These are phyloP conservation scores for Malassezia pachydermatis DNA, from an alignment of 1,284 basidiomycete species.

Conservation along the genomic window DNA sequence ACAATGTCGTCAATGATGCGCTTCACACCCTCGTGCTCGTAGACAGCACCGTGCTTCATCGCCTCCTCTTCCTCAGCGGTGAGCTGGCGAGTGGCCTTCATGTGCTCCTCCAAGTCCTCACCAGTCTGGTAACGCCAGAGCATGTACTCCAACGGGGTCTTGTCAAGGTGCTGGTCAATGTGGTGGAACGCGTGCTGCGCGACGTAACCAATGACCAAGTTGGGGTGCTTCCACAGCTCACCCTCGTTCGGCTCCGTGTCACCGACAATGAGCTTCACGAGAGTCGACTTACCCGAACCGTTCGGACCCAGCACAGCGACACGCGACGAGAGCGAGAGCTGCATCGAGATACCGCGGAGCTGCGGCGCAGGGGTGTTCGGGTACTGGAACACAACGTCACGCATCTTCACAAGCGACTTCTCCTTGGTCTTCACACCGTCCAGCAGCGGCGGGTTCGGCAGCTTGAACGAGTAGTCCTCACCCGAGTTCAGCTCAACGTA, in stretches of 20 bases:
- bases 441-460: slow-evolving; percentile 47
- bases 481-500: slow-evolving; percentile 47
- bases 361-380: slow-evolving; percentile 43
- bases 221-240: slow-evolving; percentile 49
- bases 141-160: slow-evolving; percentile 49
- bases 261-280: slow-evolving; percentile 47
- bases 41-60: slow-evolving; percentile 47
- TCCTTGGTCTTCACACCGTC: slow-evolving; percentile 49
- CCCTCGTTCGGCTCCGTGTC: slow-evolving; percentile 46
- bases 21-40: slow-evolving; percentile 46
- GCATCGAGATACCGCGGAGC: slow-evolving; percentile 45
- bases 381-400: slow-evolving; percentile 47
- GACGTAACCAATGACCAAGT: slow-evolving; percentile 49
- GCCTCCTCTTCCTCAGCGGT: slow-evolving; percentile 35
- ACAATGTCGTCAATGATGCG: slow-evolving; percentile 46
- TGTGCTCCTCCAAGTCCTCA: slow-evolving; percentile 48
- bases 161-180: slow-evolving; percentile 49
- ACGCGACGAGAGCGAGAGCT: slow-evolving; percentile 48
- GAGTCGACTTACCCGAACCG: slow-evolving; percentile 48
- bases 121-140: slow-evolving; percentile 49
- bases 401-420: slow-evolving; percentile 49
- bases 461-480: slow-evolving; percentile 48
- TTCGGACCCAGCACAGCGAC: slow-evolving; percentile 48
- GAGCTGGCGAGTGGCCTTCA: slow-evolving; percentile 40
- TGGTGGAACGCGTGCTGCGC: slow-evolving; percentile 49